A percentile compares a stretch with the other conserved stretches of the same genome.
Conservation (phyloP, 495 filamentous ascomycete species). For the Cercophora sp. region DNA sequence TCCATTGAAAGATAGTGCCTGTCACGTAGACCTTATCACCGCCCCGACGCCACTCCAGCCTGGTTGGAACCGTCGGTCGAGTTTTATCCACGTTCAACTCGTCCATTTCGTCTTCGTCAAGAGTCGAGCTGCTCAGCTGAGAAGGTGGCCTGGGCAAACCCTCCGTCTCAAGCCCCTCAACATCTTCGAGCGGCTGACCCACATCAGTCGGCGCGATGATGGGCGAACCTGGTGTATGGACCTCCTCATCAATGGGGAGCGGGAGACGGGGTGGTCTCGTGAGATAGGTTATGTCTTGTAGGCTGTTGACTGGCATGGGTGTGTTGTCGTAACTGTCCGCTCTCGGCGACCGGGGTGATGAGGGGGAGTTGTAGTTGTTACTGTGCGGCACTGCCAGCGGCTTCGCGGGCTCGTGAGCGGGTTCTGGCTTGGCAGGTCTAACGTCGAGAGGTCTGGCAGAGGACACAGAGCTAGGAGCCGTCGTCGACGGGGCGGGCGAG, state of each 20-base stretch:
- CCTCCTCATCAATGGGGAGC: constrained; percentile 85
- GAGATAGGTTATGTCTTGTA: constrained; percentile 56
- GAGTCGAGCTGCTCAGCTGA: constrained; percentile 59
- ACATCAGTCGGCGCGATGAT: constrained; percentile 66
- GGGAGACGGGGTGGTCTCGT: constrained; percentile 81
- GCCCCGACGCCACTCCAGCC: constrained; percentile 73
- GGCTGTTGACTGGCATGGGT: constrained; percentile 36
- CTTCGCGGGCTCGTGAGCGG: constrained; percentile 32
- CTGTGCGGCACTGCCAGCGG: constrained; percentile 49
- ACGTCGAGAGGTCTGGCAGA: constrained; percentile 35
- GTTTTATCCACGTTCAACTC: constrained; percentile 66
- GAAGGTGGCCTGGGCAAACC: constrained; percentile 54
- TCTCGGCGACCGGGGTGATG: constrained; percentile 28
- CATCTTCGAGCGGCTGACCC: constrained; percentile 46
- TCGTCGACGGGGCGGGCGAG: constrained; percentile 32
- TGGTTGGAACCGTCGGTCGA: constrained; percentile 67
- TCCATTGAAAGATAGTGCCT: constrained; percentile 94
- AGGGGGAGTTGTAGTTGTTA: constrained; percentile 24
- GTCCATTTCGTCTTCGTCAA: constrained; percentile 73
- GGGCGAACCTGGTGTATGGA: constrained; percentile 79
- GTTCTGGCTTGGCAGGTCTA: constrained; percentile 18
- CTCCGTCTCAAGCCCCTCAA: constrained; percentile 10
- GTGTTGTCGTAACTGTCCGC: constrained; percentile 36
- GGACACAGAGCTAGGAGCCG: constrained; percentile 26
- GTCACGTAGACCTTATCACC: constrained; percentile 92